phyloP scores from a whole-genome alignment of 495 filamentous ascomycete species.

The Filosporella fistucella region DNA sequence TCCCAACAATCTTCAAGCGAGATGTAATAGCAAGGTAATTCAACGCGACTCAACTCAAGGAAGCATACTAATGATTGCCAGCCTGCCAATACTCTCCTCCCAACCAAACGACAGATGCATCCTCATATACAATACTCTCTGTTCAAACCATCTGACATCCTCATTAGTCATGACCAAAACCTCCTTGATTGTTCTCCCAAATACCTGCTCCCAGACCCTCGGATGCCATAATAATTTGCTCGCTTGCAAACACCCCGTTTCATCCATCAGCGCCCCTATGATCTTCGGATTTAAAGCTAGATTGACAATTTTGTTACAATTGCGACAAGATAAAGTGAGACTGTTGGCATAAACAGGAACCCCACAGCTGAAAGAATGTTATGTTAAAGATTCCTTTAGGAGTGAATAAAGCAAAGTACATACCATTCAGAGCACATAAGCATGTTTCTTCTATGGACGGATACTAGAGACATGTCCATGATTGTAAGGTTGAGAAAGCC shows the following conservation, averaged over 20 bases:
- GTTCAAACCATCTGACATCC: constrained; percentile 41
- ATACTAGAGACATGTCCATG: constrained; percentile 45
- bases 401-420: constrained; percentile 9
- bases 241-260: constrained; percentile 42
- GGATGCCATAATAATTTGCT: constrained; percentile 49
- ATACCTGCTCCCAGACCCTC: constrained; percentile 47
- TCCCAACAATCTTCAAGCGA: too few relatives aligned
- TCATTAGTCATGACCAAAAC: constrained; percentile 27
- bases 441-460: constrained; percentile 38
- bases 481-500: constrained; percentile 57
- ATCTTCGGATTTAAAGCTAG: constrained; percentile 52
- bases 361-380: constrained; percentile 40
- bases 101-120: constrained; percentile 53
- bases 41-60: too few relatives aligned
- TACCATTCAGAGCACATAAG: constrained; percentile 56
- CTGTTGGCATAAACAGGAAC: constrained; percentile 50
- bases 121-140: constrained; percentile 42
- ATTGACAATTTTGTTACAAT: constrained; percentile 38
- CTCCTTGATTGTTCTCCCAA: constrained; percentile 36
- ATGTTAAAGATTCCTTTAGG: neutral
- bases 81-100: constrained; percentile 36
- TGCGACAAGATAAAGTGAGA: constrained; percentile 39
- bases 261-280: constrained; percentile 48
- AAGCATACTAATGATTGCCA: too few relatives aligned
- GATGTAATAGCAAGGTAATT: too few relatives aligned